Conservation (phyloP, 2,329 filamentous ascomycete species). For the Ophiobolus disseminans region DNA sequence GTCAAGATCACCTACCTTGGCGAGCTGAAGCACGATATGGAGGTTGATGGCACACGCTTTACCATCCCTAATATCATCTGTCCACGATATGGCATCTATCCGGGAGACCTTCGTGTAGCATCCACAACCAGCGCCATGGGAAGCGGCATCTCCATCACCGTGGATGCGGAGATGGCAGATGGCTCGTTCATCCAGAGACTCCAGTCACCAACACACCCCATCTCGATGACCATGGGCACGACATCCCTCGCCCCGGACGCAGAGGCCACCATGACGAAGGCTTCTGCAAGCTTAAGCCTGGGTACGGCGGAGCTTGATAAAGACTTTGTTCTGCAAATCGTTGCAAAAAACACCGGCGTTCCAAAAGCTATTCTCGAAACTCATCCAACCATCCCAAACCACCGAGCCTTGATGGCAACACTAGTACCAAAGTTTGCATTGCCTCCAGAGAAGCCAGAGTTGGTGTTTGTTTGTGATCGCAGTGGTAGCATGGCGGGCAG, state of each 20-base stretch:
- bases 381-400: conserved; percentile 66
- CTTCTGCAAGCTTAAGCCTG: conserved; percentile 67
- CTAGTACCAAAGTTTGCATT: conserved; percentile 74
- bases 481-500: conserved; percentile 68
- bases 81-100: conserved; percentile 67
- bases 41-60: conserved; percentile 71
- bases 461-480: conserved; percentile 76
- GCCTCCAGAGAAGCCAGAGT: conserved; percentile 63
- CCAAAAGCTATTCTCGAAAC: conserved; percentile 71
- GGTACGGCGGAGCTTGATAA: conserved; percentile 62
- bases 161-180: conserved; percentile 66
- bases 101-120: conserved; percentile 41
- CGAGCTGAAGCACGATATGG: conserved; percentile 75
- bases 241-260: conserved; percentile 56
- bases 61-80: conserved; percentile 72
- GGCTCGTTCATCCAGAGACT: conserved; percentile 66
- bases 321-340: conserved; percentile 72
- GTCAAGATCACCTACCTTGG: conserved; percentile 72
- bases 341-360: conserved; percentile 65
- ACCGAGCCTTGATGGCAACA: conserved; percentile 73
- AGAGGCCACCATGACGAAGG: conserved; percentile 63
- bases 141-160: conserved; percentile 60
- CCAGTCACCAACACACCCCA: conserved; percentile 72
- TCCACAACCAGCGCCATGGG: conserved; percentile 15
- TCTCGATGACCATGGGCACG: conserved; percentile 69